Evolutionary conservation across 2,329 filamentous ascomycete species (phyloP).

Genomic region (Lachnellula hyalina): DNA sequence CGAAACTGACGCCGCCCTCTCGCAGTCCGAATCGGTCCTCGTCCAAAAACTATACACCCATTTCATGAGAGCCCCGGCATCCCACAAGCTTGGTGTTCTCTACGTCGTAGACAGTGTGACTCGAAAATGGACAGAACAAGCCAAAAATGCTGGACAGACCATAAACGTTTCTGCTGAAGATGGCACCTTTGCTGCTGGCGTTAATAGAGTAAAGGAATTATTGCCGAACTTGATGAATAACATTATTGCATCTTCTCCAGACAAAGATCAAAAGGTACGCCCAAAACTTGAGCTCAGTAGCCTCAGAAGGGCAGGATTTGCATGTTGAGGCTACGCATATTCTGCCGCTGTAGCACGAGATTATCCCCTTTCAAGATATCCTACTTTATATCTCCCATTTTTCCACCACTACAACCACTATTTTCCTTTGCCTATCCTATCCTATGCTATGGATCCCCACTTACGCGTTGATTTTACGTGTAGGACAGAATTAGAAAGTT

Average conservation of each 20-base stretch:
- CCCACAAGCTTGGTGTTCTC: constrained; percentile 96
- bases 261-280: constrained; percentile 90
- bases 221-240: constrained; percentile 94
- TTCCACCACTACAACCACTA: not conserved
- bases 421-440: not conserved
- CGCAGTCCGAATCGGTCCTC: constrained; percentile 84
- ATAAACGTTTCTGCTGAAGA: constrained; percentile 76
- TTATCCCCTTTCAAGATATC: constrained; percentile 7
- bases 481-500: constrained; percentile 96
- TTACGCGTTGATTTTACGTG: constrained; percentile 44
- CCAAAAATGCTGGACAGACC: constrained; percentile 77
- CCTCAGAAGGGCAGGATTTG: constrained; percentile 11
- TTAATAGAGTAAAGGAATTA: constrained; percentile 93
- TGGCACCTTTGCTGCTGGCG: constrained; percentile 90
- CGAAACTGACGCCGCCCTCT: constrained; percentile 14
- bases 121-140: constrained; percentile 96
- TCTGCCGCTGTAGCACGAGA: constrained; percentile 3
- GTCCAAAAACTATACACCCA: constrained; percentile 96
- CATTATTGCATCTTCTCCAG: constrained; percentile 79
- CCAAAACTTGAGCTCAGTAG: constrained; percentile 22
- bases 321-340: constrained; percentile 21
- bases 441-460: constrained; percentile 31
- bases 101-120: constrained; percentile 99
- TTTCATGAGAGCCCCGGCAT: constrained; percentile 89
- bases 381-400: constrained; percentile 1